Evolutionary conservation across 2,329 filamentous ascomycete species (phyloP).

Genomic region (Periconia sp.): DNA sequence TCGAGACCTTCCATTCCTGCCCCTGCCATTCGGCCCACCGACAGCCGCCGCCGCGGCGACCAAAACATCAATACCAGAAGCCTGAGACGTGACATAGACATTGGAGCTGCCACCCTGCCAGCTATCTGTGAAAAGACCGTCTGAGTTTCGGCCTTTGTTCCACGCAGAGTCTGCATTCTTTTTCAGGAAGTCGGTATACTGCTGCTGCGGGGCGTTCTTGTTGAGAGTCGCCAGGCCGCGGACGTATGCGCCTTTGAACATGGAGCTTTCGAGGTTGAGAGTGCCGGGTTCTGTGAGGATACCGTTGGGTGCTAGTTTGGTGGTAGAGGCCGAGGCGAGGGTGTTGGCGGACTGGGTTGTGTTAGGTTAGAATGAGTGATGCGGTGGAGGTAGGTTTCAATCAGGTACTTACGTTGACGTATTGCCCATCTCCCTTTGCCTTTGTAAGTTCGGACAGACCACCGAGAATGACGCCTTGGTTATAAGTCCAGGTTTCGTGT

Average conservation of each 20-base stretch:
- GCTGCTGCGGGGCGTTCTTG: conserved; percentile 21
- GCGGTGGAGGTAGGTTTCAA: neutral
- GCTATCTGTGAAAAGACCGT: conserved; percentile 56
- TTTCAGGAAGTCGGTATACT: conserved; percentile 31
- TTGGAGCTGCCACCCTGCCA: conserved; percentile 61
- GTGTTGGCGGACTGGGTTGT: conserved; percentile 21
- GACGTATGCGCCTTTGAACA: conserved; percentile 44
- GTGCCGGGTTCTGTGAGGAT: conserved; percentile 35
- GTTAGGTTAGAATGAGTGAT: neutral
- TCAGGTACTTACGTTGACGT: conserved; percentile 12
- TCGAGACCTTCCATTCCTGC: neutral
- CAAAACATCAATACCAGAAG: conserved; percentile 64
- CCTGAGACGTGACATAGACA: conserved; percentile 60
- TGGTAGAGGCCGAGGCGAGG: conserved; percentile 31
- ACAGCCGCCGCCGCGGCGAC: conserved; percentile 50
- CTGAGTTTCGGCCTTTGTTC: conserved; percentile 29
- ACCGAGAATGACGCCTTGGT: conserved; percentile 61
- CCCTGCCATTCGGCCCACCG: neutral
- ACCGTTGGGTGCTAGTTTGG: conserved; percentile 26
- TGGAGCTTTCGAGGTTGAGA: conserved; percentile 30
- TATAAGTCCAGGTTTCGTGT: conserved; percentile 57
- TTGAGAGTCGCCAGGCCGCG: conserved; percentile 35
- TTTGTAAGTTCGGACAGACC: conserved; percentile 56
- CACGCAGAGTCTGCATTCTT: conserved; percentile 38
- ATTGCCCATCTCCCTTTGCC: conserved; percentile 42